phyloP scores from a whole-genome alignment of 495 filamentous ascomycete genomes.

The Halenospora varia region DNA sequence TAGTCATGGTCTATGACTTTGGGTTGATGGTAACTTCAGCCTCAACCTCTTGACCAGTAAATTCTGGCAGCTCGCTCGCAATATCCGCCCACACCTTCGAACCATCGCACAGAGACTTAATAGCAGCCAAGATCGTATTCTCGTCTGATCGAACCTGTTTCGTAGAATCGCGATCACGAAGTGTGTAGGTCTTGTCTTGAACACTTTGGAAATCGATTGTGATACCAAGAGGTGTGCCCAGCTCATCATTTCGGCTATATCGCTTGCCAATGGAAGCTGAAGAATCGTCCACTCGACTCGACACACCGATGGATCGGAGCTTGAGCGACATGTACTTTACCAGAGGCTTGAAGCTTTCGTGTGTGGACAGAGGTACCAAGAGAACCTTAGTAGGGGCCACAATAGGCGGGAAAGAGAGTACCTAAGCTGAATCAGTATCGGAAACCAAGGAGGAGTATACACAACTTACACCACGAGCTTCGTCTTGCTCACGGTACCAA shows the following conservation, averaged over 20 bases:
- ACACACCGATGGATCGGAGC: conserved; percentile 56
- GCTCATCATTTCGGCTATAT: conserved; percentile 68
- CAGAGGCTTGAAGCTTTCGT: conserved; percentile 56
- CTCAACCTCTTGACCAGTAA: conserved; percentile 49
- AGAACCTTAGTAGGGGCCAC: conserved; percentile 75
- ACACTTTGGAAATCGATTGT: conserved; percentile 74
- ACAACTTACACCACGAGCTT: conserved; percentile 58
- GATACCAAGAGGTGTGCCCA: conserved; percentile 67
- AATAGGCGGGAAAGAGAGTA: conserved; percentile 70
- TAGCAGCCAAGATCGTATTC: conserved; percentile 59
- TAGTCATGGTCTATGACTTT: too few species aligned
- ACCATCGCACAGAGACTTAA: conserved; percentile 53
- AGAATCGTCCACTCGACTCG: conserved; percentile 63
- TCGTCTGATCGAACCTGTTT: conserved; percentile 65
- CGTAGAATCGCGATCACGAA: conserved; percentile 68
- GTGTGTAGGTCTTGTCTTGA: conserved; percentile 65
- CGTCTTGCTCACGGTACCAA: conserved; percentile 60
- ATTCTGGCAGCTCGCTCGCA: conserved; percentile 53
- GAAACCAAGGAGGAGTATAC: neutral
- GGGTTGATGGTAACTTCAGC: conserved; percentile 26
- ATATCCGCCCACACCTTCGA: conserved; percentile 59
- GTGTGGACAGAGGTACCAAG: conserved; percentile 64
- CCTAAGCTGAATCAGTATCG: conserved; percentile 34
- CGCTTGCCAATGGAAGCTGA: conserved; percentile 71
- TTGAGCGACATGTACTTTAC: conserved; percentile 52